phyloP scores from a whole-genome alignment of 352 stramenopile genomes.

The Phytopythium aichiense region DNA sequence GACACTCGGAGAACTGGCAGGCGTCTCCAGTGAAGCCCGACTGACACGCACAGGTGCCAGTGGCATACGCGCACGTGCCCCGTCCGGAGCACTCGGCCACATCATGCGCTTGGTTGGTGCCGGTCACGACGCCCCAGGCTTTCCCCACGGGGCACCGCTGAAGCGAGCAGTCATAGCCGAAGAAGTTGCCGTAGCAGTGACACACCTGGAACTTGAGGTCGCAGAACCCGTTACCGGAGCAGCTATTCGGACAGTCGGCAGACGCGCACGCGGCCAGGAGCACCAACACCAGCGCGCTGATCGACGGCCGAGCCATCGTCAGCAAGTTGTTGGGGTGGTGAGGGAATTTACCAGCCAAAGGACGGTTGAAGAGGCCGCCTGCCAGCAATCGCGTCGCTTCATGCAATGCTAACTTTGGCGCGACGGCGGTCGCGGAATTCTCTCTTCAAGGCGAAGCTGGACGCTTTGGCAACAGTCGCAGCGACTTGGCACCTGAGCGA shows the following conservation, averaged over 20 bases:
- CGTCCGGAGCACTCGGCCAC: slow-evolving; percentile 49
- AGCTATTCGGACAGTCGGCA: slow-evolving; percentile 51
- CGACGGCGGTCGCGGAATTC: too few species aligned
- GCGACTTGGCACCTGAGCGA: not conserved
- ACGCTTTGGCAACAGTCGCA: not conserved
- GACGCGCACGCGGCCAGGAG: slow-evolving; percentile 1
- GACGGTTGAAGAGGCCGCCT: not conserved
- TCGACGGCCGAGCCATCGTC: not conserved
- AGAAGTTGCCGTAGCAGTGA: slow-evolving; percentile 46
- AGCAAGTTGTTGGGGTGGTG: not conserved
- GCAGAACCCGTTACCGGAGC: slow-evolving; percentile 54
- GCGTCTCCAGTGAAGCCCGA: slow-evolving; percentile 68
- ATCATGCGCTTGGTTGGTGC: slow-evolving; percentile 39
- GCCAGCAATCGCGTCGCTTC: not conserved
- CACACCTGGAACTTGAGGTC: slow-evolving; percentile 49
- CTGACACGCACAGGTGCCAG: slow-evolving; percentile 79
- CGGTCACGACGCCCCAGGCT: slow-evolving; percentile 49
- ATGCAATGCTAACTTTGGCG: not conserved
- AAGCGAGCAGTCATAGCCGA: slow-evolving; percentile 64
- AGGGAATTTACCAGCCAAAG: too few species aligned
- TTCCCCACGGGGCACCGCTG: slow-evolving; percentile 40
- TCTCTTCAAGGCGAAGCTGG: too few species aligned
- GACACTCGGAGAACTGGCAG: slow-evolving; percentile 57
- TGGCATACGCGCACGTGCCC: slow-evolving; percentile 64
- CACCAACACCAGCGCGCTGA: slow-evolving; percentile 1